Base-by-base conservation (phyloP, 2,329 filamentous ascomycete genomes). In the Stromatinia cepivora region DNA sequence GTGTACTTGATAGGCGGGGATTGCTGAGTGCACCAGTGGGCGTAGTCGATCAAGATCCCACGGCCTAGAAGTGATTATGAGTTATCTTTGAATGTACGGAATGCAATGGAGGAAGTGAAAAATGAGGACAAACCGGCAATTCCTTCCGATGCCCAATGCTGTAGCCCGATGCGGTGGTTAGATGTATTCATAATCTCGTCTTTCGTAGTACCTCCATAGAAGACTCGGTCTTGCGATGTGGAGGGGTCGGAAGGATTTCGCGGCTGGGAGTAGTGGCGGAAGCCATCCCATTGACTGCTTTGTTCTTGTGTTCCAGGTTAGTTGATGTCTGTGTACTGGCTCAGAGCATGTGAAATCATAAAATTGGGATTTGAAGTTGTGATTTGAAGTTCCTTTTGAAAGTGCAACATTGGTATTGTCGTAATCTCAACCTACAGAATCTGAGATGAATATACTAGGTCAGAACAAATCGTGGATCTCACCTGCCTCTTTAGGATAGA, bases 21-120 rank as follows among this genome's bases (percentile, higher is more conserved):
- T 56, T 87, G 82, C 45, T 80, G 79, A 22, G 81, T 81, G 2
- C 88, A 87, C 84, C 88, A 92, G 11, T 67, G 56, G 20, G 63
- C 46, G 68, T 83, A 88, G 75, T 89, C 87, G 0, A 86, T 76
- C 0, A 87, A 77, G 2, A 86, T 79, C 25, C 84, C 84, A 0
- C 84, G 81, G 4, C 84, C 84, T 4, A 9, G 42, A n/a, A n/a
- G 45, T 45, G 6, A 42, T 25, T 62, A 8, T 62, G 6, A 50
- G 31, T 25, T 25, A 20, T 15, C 28, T 45, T 11, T 28, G 15
- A 45, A 45, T 4, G n/a, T 31, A 7, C 4, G 11, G 31, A 31
- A 6, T 52, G 42, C 2, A 39, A 50, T 10, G 20, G 7, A 4
- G 20, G 15, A 15, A n/a, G 7, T 9, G 17, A 3, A 63, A 20